These are phyloP conservation scores for Ormosia semicastrata DNA, from an alignment of 306 rosid species.

Conservation along the genomic window DNA sequence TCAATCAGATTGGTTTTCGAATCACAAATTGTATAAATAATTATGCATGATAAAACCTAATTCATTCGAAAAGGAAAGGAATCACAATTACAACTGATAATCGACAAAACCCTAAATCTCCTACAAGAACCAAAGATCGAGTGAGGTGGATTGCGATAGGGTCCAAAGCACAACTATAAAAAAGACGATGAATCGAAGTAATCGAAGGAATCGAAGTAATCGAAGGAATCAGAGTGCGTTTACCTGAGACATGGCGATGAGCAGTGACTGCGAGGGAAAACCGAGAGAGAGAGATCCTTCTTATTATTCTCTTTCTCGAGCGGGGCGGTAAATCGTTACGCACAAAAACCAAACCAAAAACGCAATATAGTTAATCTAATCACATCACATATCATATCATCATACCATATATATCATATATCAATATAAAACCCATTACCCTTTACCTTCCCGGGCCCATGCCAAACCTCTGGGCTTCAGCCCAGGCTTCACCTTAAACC, in stretches of 20 bases:
- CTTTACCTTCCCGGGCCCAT: no score
- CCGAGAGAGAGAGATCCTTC: slow-evolving; percentile 14
- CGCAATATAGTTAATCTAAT: no score
- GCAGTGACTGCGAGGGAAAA: not conserved
- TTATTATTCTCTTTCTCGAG: slow-evolving; percentile 20
- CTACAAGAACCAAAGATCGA: not conserved
- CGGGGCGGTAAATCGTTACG: slow-evolving; percentile 3
- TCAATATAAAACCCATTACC: no score
- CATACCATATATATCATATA: no score
- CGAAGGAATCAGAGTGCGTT: not conserved
- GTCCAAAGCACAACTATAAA: not conserved
- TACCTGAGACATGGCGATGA: slow-evolving; percentile 47
- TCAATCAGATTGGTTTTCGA: not conserved
- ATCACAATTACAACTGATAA: not conserved
- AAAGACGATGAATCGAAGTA: not conserved
- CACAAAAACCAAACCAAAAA: not conserved
- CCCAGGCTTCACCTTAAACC: no score
- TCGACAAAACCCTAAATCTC: slow-evolving; percentile 28
- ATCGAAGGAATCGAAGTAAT: not conserved
- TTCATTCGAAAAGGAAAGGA: not conserved
- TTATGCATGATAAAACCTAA: not conserved
- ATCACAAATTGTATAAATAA: not conserved
- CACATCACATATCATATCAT: no score
- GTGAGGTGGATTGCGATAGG: not conserved
- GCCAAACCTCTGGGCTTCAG: no score